A percentile compares a stretch with the other conserved stretches of the same genome.
Conservation (phyloP, 2,329 filamentous ascomycete species). For the Moelleriella libera region DNA sequence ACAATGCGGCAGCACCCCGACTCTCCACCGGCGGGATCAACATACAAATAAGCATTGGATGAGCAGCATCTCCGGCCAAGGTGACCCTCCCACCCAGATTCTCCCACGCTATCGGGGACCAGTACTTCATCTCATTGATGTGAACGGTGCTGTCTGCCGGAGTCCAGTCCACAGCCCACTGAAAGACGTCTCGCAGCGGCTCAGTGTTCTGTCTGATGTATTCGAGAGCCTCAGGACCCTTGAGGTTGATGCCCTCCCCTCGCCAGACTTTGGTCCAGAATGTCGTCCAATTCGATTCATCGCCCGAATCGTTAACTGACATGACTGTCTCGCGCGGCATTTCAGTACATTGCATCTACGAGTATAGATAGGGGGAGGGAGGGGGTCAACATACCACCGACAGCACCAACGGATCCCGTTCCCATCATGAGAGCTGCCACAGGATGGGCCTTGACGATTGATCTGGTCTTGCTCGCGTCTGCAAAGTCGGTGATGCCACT, state of each 20-base stretch:
- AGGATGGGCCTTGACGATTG: slow-evolving; percentile 14
- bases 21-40: background rate
- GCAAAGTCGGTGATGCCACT: slow-evolving; percentile 12
- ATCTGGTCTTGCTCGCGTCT: slow-evolving; percentile 12
- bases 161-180: slow-evolving; percentile 19
- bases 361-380: background rate
- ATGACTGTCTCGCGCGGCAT: slow-evolving; percentile 4
- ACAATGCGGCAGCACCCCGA: background rate
- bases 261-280: slow-evolving; percentile 22
- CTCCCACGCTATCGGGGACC: slow-evolving; percentile 17
- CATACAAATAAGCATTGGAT: slow-evolving; percentile 29
- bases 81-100: slow-evolving; percentile 17
- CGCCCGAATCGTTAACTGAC: slow-evolving; percentile 9
- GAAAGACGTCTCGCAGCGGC: slow-evolving; percentile 15
- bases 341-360: background rate
- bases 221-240: slow-evolving; percentile 20
- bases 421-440: slow-evolving; percentile 16
- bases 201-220: slow-evolving; percentile 13
- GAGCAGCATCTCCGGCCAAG: slow-evolving; percentile 24
- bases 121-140: slow-evolving; percentile 22
- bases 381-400: slow-evolving; percentile 13
- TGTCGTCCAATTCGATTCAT: slow-evolving; percentile 15
- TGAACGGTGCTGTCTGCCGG: slow-evolving; percentile 14
- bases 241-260: slow-evolving; percentile 11
- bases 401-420: slow-evolving; percentile 11